A percentile compares a stretch with the other conserved stretches of the same genome.
Evolutionary conservation across 164 flowering plant species (phyloP).

Genomic region (Berberis vulgaris): DNA sequence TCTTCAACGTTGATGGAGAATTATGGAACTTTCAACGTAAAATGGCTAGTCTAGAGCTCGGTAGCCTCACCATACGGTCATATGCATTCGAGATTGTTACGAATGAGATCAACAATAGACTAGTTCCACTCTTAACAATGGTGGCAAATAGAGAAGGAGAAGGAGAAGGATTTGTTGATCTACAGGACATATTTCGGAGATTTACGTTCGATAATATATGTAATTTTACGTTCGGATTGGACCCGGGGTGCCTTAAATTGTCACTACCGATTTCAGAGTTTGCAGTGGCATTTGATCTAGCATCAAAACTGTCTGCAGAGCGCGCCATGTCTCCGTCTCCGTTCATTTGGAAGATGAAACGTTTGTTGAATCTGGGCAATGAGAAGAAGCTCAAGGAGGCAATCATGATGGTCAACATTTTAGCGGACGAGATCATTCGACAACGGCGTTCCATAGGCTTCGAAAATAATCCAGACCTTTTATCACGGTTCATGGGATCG

Average conservation of each 20-base stretch:
- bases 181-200: slow-evolving; percentile 52
- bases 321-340: slow-evolving; percentile 34
- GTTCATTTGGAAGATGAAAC: slow-evolving; percentile 40
- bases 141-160: neutral
- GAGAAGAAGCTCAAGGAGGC: slow-evolving; percentile 41
- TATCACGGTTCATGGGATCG: slow-evolving; percentile 50
- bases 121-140: slow-evolving; percentile 24
- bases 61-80: slow-evolving; percentile 33
- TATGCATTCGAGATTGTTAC: slow-evolving; percentile 25
- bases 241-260: slow-evolving; percentile 33
- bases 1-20: slow-evolving; percentile 76
- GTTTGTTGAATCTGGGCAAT: slow-evolving; percentile 33
- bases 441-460: slow-evolving; percentile 21
- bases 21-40: slow-evolving; percentile 63
- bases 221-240: slow-evolving; percentile 44
- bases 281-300: slow-evolving; percentile 47
- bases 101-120: slow-evolving; percentile 11
- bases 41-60: slow-evolving; percentile 55
- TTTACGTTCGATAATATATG: slow-evolving; percentile 51
- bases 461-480: slow-evolving; percentile 31
- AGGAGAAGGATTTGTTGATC: slow-evolving; percentile 17
- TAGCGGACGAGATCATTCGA: slow-evolving; percentile 39
- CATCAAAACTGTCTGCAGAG: slow-evolving; percentile 40
- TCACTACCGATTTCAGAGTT: slow-evolving; percentile 31
- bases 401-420: slow-evolving; percentile 20